Evolutionary conservation across 2,329 filamentous ascomycete genomes (phyloP).

Genomic region (Cladosporium velox): DNA sequence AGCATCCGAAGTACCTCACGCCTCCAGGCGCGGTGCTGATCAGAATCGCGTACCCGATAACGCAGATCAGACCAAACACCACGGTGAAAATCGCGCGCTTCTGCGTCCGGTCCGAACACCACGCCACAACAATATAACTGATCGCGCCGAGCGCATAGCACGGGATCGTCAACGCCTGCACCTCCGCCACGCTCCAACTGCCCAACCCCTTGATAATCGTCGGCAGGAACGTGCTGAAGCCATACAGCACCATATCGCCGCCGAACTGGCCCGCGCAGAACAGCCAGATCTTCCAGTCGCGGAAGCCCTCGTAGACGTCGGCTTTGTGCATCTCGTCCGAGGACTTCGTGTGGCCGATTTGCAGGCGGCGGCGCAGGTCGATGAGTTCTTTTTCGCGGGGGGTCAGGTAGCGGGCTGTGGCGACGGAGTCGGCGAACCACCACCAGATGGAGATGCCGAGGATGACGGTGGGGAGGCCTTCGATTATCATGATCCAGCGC

Average conservation of each 20-base stretch:
- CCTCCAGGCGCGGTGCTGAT: slow-evolving; percentile 61
- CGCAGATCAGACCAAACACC: slow-evolving; percentile 61
- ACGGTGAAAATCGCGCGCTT: slow-evolving; percentile 65
- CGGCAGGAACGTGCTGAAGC: slow-evolving; percentile 75
- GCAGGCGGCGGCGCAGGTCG: slow-evolving; percentile 48
- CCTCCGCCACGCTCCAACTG: slow-evolving; percentile 61
- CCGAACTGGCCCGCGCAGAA: slow-evolving; percentile 73
- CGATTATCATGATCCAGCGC: slow-evolving; percentile 65
- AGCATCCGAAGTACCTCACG: slow-evolving; percentile 63
- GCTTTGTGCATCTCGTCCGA: slow-evolving; percentile 55
- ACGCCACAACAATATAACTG: slow-evolving; percentile 66
- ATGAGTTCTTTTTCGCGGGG: slow-evolving; percentile 63
- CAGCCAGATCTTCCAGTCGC: slow-evolving; percentile 74
- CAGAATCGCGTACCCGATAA: slow-evolving; percentile 54
- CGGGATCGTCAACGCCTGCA: slow-evolving; percentile 76
- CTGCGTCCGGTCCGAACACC: slow-evolving; percentile 67
- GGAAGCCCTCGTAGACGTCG: slow-evolving; percentile 67
- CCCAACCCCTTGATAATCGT: slow-evolving; percentile 72
- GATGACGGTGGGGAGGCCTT: slow-evolving; percentile 18
- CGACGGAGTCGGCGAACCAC: slow-evolving; percentile 64
- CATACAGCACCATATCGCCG: slow-evolving; percentile 75
- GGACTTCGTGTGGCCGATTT: slow-evolving; percentile 47
- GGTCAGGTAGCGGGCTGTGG: slow-evolving; percentile 63
- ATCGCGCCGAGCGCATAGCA: slow-evolving; percentile 74
- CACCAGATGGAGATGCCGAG: slow-evolving; percentile 21